phyloP scores from a whole-genome alignment of 345 rosid species.

The Dimocarpus longan region DNA sequence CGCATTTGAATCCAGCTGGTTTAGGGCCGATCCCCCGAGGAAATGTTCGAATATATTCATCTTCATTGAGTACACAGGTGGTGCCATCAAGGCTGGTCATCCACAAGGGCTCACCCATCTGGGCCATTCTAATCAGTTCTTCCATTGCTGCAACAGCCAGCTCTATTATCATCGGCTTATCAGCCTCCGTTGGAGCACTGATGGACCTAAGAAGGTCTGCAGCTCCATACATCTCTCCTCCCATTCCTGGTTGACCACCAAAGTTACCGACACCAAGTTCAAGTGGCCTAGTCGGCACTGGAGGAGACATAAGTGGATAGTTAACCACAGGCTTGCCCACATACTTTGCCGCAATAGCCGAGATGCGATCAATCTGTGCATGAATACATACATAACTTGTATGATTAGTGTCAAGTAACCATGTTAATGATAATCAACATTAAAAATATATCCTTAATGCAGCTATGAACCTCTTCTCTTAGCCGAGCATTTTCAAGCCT shows the following conservation, averaged over 20 bases:
- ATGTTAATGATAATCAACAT: neutral
- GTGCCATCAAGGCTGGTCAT: constrained; percentile 52
- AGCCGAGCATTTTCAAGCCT: constrained; percentile 85
- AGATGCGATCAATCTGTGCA: constrained; percentile 78
- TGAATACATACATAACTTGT: neutral
- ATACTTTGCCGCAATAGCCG: constrained; percentile 90
- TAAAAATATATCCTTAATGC: no score
- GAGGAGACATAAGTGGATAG: constrained; percentile 70
- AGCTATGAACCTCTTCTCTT: constrained; percentile 75
- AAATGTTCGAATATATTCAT: constrained; percentile 62
- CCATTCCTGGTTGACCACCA: constrained; percentile 46
- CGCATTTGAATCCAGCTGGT: constrained; percentile 64
- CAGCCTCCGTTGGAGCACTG: constrained; percentile 54
- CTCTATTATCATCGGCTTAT: constrained; percentile 70
- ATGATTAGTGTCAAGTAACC: neutral
- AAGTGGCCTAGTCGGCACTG: constrained; percentile 61
- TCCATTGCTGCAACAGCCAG: constrained; percentile 93
- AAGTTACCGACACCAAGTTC: constrained; percentile 68
- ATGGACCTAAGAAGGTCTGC: constrained; percentile 73
- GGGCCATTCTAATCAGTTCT: constrained; percentile 77
- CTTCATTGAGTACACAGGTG: constrained; percentile 47
- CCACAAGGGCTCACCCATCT: constrained; percentile 84
- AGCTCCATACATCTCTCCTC: constrained; percentile 67
- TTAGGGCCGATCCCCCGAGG: constrained; percentile 66
- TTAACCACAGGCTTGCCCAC: constrained; percentile 88